Evolutionary conservation across 495 filamentous ascomycete species (phyloP).

Genomic region (Xylaria acuta): DNA sequence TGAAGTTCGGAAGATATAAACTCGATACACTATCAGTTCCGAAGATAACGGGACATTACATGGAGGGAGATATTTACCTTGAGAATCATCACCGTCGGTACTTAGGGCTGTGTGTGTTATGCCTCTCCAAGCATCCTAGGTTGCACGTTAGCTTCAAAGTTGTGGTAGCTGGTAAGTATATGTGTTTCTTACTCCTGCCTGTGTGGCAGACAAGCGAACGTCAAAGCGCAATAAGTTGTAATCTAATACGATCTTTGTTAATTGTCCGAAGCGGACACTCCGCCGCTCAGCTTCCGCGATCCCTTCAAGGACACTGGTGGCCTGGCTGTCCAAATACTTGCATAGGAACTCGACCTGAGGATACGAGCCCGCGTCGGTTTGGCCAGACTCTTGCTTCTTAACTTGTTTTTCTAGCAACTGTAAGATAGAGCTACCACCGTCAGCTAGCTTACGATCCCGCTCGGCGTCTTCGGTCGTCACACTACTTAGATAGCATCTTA

Average conservation of each 20-base stretch:
- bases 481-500: slow-evolving; percentile 50
- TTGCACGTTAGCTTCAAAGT: slow-evolving; percentile 26
- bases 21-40: slow-evolving; percentile 35
- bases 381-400: slow-evolving; percentile 47
- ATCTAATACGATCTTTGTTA: slow-evolving; percentile 45
- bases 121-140: slow-evolving; percentile 40
- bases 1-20: slow-evolving; percentile 52
- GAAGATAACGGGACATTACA: background rate
- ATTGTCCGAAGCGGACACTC: slow-evolving; percentile 59
- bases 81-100: slow-evolving; percentile 32
- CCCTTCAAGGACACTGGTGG: slow-evolving; percentile 52
- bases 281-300: slow-evolving; percentile 63
- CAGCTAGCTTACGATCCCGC: slow-evolving; percentile 42
- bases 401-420: slow-evolving; percentile 56
- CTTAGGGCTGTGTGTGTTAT: slow-evolving; percentile 45
- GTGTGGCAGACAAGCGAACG: slow-evolving; percentile 40
- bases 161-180: background rate
- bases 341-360: slow-evolving; percentile 54
- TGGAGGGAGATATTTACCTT: slow-evolving; percentile 21
- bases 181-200: slow-evolving; percentile 38
- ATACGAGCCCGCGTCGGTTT: slow-evolving; percentile 47
- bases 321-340: slow-evolving; percentile 48
- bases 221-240: slow-evolving; percentile 48
- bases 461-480: slow-evolving; percentile 38
- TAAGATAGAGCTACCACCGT: slow-evolving; percentile 46